A percentile compares a stretch with the other conserved stretches of the same genome.
Conservation (phyloP, 2,329 filamentous ascomycete species). For the Colletotrichum sp. region DNA sequence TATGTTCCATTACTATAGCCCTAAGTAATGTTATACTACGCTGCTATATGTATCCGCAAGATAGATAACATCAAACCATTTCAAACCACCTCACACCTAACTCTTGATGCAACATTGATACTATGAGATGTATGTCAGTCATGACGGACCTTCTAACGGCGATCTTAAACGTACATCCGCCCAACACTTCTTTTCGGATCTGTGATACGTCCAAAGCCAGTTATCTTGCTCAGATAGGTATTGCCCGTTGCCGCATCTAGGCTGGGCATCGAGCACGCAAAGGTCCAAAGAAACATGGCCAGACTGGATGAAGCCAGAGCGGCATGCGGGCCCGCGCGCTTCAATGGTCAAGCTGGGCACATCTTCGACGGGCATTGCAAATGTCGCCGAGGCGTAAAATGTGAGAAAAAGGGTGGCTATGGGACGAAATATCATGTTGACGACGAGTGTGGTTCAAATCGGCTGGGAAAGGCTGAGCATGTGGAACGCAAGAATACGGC, state of each 20-base stretch:
- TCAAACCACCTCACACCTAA: neutral
- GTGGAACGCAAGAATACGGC: neutral
- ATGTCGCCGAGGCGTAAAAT: neutral
- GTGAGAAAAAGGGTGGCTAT: neutral
- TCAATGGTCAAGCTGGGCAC: neutral
- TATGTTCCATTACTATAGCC: neutral
- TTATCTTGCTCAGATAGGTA: neutral
- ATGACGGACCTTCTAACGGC: fast-evolving
- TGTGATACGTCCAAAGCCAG: neutral
- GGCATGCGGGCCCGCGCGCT: neutral
- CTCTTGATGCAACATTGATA: neutral
- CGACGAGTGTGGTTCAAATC: fast-evolving
- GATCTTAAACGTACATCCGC: neutral
- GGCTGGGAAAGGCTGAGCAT: neutral
- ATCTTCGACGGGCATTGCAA: fast-evolving
- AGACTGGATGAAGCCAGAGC: neutral
- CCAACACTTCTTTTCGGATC: neutral
- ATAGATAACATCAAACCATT: neutral
- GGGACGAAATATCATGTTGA: neutral
- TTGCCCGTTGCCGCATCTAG: neutral
- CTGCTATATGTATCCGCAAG: neutral
- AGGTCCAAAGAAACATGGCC: fast-evolving
- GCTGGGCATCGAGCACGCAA: neutral
- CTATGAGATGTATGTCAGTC: neutral
- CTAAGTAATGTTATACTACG: neutral